Evolutionary conservation across 2,329 filamentous ascomycete species (phyloP), one percentile per base, ranked within the genome.

Genomic region (Grosmannia serpens): DNA sequence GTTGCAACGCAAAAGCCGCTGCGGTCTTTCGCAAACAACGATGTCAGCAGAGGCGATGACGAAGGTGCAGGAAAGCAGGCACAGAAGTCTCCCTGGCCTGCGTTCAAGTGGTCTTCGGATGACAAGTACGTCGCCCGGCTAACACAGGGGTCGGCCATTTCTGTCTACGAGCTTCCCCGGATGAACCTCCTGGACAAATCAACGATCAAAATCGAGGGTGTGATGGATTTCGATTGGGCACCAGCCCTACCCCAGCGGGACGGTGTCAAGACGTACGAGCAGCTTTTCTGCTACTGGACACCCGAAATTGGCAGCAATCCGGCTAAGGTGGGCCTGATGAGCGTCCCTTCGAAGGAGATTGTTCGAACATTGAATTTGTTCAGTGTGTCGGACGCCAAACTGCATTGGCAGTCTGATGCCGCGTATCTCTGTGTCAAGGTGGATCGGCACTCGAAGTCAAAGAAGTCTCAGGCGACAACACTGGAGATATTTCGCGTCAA

Each of bases 101-200:
- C 92, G 2, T 99, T 99, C 84, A 99, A 99, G 78, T 99, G 94
- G 94, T 97, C 94, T 33, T 80, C 94, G 3, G 94, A 99, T 70
- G 91, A 96, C 75, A 94, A 95, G 73, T 99, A 96, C 71, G 91
- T 97, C 62, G 94, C 94, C 26, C 86, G 94, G 62, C 85, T 97
- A 77, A 90, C 85, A 62, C 91, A 90, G 64, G 88, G 88, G 64
- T 84, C 91, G 65, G 90, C 89, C 58, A 95, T 99, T 68, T 99
- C 97, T 67, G 92, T 99, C 70, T 97, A 96, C 70, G 91, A 96
- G 70, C 80, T 91, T 9, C 90, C 92, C 1, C 83, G 91, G 58
- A 87, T 86, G 66, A 90, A 95, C 67, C 96, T 96, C 66, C 74
- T 99, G 41, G 89, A 91, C 69, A 96, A 94, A 80, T 87, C 88